Evolutionary conservation across 2,329 filamentous ascomycete genomes (phyloP).

Genomic region (Cercospora berteroae): DNA sequence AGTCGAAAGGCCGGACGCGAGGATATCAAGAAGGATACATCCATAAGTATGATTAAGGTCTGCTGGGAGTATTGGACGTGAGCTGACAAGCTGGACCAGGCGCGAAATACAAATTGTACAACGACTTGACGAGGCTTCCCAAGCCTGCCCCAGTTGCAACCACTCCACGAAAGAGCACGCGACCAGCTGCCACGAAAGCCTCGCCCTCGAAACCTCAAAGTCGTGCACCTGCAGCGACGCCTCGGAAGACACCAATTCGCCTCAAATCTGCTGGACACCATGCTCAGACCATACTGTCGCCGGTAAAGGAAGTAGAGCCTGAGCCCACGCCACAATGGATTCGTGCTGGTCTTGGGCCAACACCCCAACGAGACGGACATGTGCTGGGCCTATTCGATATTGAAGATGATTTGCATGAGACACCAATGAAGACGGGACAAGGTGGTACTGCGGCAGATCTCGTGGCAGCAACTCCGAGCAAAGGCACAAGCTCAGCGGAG

Average conservation of each 20-base stretch:
- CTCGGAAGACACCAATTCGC: constrained; percentile 23
- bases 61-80: background rate
- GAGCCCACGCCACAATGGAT: constrained; percentile 35
- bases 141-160: constrained; percentile 51
- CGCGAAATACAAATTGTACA: constrained; percentile 74
- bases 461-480: constrained; percentile 43
- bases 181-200: constrained; percentile 13
- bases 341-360: constrained; percentile 60
- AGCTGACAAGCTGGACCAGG: constrained; percentile 45
- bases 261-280: constrained; percentile 9
- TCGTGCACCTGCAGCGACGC: constrained; percentile 15
- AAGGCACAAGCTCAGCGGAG: constrained; percentile 21
- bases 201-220: constrained; percentile 14
- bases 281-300: constrained; percentile 9
- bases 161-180: constrained; percentile 28
- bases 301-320: constrained; percentile 33
- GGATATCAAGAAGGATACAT: constrained; percentile 72
- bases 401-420: constrained; percentile 38
- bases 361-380: constrained; percentile 74
- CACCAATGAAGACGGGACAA: constrained; percentile 21
- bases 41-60: constrained; percentile 58
- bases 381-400: constrained; percentile 77
- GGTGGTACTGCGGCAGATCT: constrained; percentile 30
- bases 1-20: constrained; percentile 65
- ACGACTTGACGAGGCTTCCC: constrained; percentile 57